Evolutionary conservation across 2,329 filamentous ascomycete species (phyloP), one percentile per base, ranked within the genome.

Genomic region (Arthrobotrys sphaeroides): DNA sequence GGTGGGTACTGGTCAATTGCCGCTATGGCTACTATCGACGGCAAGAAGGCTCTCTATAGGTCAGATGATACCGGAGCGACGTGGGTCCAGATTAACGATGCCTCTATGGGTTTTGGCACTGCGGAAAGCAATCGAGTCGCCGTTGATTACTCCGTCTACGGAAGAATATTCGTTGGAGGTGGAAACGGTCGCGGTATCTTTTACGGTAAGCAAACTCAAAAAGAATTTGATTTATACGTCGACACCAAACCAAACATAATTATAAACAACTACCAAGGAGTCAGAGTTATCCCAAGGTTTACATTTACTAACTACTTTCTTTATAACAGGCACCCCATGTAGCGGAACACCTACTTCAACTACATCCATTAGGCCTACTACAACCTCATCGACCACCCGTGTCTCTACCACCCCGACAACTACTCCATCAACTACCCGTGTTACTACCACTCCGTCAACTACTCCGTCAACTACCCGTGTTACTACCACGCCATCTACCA

Each of bases 101-200:
- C 73, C 16, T 73, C 67, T 2, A 75, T 75, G 72, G 78, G 78
- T 2, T 78, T 78, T 42, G 78, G 78, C 45, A 72, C 77, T 16
- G 77, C 78, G 0, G 77, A 79, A 47, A 49, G 67, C 59, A 77
- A 77, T 28, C 73, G 75, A 28, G 49, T 77, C 49, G 78, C 77
- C 20, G 75, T 76, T 12, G 78, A 78, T 40, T 75, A 70, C 38
- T 65, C 60, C 22, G 65, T 65, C 16, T 79, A 77, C 38, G 77
- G 78, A 73, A 77, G 76, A 33, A 73, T 79, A 7, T 78, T 72
- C 70, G 40, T 77, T 22, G 78, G 77, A 36, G 72, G 69, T 5
- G 77, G 77, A n/a, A 79, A 79, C 20, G 78, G 78, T 10, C 57
- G 78, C 36, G 78, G 78, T 12, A 78, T 79, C 16, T 79, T 79